These are phyloP conservation scores for Kwoniella shivajii DNA, from an alignment of 1,284 basidiomycete species.

Conservation along the genomic window DNA sequence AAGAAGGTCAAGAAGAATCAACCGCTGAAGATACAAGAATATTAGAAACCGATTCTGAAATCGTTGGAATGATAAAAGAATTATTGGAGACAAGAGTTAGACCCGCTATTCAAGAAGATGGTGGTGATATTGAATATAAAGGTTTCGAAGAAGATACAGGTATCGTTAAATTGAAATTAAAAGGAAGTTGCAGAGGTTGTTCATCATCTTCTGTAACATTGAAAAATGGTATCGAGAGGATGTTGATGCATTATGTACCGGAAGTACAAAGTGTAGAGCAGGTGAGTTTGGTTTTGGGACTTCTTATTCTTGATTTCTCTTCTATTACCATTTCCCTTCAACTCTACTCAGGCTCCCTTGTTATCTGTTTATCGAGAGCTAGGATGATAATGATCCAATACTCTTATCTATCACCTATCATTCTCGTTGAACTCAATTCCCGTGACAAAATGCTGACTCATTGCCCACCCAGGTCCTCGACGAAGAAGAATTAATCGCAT, in stretches of 20 bases:
- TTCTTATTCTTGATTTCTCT: neutral
- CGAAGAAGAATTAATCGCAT: constrained; percentile 82
- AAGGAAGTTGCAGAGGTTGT: constrained; percentile 95
- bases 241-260: constrained; percentile 99
- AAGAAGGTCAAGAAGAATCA: constrained; percentile 66
- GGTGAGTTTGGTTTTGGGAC: constrained; percentile 57
- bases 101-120: constrained; percentile 83
- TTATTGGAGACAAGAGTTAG: constrained; percentile 90
- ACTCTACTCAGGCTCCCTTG: too few relatives aligned
- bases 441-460: neutral
- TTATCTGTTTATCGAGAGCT: too few relatives aligned
- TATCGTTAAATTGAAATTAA: constrained; percentile 76
- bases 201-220: constrained; percentile 89
- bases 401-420: too few relatives aligned
- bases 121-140: constrained; percentile 60
- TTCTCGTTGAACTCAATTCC: too few relatives aligned
- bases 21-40: constrained; percentile 94
- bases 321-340: neutral
- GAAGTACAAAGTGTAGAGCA: constrained; percentile 97
- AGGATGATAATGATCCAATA: too few relatives aligned
- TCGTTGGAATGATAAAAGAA: constrained; percentile 99
- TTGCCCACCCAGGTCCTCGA: constrained; percentile 71
- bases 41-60: constrained; percentile 93
- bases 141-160: constrained; percentile 60
- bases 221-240: constrained; percentile 94